These are phyloP conservation scores for Alternaria postmessia DNA, from an alignment of 2,329 filamentous ascomycete genomes.

Conservation along the genomic window DNA sequence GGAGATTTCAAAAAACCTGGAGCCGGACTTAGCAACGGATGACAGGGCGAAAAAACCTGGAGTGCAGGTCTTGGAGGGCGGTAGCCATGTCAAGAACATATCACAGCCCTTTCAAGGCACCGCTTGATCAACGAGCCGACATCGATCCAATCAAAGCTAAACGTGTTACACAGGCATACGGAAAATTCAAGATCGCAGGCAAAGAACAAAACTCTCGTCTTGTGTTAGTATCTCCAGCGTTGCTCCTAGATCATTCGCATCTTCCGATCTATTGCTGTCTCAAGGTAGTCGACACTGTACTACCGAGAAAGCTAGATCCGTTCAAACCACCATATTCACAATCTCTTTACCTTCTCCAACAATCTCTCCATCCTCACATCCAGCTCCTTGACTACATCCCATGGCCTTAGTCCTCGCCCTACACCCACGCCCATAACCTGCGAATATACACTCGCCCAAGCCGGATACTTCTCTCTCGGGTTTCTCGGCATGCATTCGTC, in stretches of 20 bases:
- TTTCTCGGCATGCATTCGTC: slow-evolving; percentile 3
- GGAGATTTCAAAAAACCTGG: slow-evolving; percentile 3
- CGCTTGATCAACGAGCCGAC: not conserved
- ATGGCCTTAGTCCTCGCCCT: not conserved
- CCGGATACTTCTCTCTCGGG: slow-evolving; percentile 3
- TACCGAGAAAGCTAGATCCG: not conserved
- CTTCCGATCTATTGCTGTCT: not conserved
- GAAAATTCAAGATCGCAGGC: not conserved
- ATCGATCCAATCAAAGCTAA: not conserved
- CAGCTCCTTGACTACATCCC: not conserved
- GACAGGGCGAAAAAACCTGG: not conserved
- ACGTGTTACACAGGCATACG: not conserved
- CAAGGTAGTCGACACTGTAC: not conserved
- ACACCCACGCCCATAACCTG: slow-evolving; percentile 1
- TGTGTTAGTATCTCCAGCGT: not conserved
- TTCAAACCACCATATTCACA: not conserved
- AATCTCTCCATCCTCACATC: not conserved
- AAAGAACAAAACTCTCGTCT: not conserved
- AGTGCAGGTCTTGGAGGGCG: not conserved
- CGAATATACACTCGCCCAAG: slow-evolving; percentile 7
- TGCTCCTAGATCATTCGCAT: not conserved
- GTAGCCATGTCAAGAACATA: not conserved
- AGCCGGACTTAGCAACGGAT: slow-evolving; percentile 1
- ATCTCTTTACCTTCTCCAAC: not conserved
- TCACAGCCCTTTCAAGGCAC: not conserved